Evolutionary conservation across 805 yeast species (phyloP), one percentile per base, ranked within the genome.

Genomic region (Metschnikowia picachoensis): DNA sequence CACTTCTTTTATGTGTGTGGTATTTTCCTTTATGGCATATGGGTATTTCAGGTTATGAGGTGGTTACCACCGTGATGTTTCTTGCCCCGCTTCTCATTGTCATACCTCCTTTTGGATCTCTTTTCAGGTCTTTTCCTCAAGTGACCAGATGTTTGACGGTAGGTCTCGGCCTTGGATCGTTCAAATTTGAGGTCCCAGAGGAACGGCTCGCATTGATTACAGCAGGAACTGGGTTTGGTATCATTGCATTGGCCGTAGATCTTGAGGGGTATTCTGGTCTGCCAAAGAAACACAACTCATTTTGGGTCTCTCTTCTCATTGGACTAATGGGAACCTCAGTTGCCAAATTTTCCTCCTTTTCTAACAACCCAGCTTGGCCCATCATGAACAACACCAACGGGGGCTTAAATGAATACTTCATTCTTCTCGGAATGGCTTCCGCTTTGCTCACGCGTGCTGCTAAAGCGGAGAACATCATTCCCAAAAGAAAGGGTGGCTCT

Each of bases 301-400:
- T 78, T 53, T 70, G 81, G 4, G 60, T 81, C 3, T 72, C 91
- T 3, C 82, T 85, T 53, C 62, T 81, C 1, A 50, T 86, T 27
- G 99, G 99, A 14, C 73, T 94, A 48, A 71, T 87, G 36, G 62
- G 81, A 5, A 81, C 96, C 1, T 79, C 90, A 1, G 78, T 87
- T 29, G 72, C 87, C 15, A 94, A 94, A 60, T 85, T 78, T 67
- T 79, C 84, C 9, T 79, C 76, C 57, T 85, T 79, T 67, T 81
- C 98, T 2, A 91, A 91, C 61, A 94, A 94, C 62, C 99, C 99
- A 33, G 72, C 90, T 39, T 94, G 99, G 99, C 95, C 98, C 28
- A 85, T 91, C 41, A 83, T 94, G 91, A 83, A 90, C 62, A 74
- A 74, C 14, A 77, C 72, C 11, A 90, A 87, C 56, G 97, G 97